A percentile compares a stretch with the other conserved stretches of the same genome.
These are phyloP conservation scores for Piper longum DNA, from an alignment of 164 flowering plant genomes.

Conservation along the genomic window DNA sequence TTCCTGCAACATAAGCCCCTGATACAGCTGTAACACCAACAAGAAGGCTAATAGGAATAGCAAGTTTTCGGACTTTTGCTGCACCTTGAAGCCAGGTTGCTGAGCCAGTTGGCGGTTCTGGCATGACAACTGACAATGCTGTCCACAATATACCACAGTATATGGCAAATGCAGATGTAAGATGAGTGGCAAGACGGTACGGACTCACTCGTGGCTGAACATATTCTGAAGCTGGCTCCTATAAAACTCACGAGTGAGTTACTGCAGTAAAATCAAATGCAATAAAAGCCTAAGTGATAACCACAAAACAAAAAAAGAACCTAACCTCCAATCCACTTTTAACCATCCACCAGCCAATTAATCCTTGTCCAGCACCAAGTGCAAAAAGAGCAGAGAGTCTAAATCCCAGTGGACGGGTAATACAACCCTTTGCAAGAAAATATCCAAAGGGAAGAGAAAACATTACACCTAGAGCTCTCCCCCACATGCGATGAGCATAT, in stretches of 20 bases:
- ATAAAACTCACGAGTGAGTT: conserved; percentile 1
- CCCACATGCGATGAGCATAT: conserved; percentile 99
- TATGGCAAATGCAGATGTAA: conserved; percentile 86
- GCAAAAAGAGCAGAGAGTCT: conserved; percentile 80
- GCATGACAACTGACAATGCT: conserved; percentile 91
- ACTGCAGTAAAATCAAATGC: not conserved
- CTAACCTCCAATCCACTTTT: conserved; percentile 94
- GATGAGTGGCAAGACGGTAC: conserved; percentile 88
- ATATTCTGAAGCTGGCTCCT: conserved; percentile 67
- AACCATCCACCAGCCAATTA: conserved; percentile 99
- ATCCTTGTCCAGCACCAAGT: conserved; percentile 95
- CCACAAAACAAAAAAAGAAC: not conserved
- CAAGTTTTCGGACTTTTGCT: conserved; percentile 65
- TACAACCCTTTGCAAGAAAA: conserved; percentile 74
- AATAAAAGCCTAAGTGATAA: not conserved
- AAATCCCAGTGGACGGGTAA: conserved; percentile 56
- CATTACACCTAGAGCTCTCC: conserved; percentile 79
- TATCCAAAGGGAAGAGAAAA: conserved; percentile 85
- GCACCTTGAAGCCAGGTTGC: conserved; percentile 83
- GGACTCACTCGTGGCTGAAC: conserved; percentile 94
- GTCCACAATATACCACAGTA: conserved; percentile 92
- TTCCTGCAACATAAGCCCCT: conserved; percentile 98
- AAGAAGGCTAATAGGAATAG: conserved; percentile 65
- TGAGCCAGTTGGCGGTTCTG: conserved; percentile 85
- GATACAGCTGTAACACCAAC: conserved; percentile 82